These are phyloP conservation scores for Rhizopogon vulgaris DNA, from an alignment of 768 basidiomycete genomes.

Conservation along the genomic window DNA sequence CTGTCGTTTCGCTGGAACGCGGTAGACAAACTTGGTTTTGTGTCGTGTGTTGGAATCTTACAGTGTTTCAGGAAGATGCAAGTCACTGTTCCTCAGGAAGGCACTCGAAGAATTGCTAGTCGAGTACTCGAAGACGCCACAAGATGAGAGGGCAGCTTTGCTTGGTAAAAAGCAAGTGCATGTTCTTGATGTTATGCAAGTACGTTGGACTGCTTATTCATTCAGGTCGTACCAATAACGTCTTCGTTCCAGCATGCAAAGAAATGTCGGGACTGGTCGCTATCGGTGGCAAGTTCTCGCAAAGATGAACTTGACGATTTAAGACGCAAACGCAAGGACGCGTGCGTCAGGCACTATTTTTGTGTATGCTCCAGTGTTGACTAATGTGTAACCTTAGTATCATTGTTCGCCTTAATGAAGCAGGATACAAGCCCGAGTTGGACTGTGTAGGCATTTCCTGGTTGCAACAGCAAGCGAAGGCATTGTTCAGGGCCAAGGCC, in stretches of 20 bases:
- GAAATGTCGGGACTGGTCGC: background rate
- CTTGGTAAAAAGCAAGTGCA: background rate
- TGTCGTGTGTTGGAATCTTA: background rate
- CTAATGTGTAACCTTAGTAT: background rate
- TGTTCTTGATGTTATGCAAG: background rate
- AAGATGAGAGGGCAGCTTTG: background rate
- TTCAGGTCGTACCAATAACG: background rate
- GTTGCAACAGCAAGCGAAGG: background rate
- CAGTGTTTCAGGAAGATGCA: background rate
- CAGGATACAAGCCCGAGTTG: background rate
- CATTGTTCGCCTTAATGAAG: background rate
- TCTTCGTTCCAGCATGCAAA: background rate
- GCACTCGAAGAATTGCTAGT: background rate
- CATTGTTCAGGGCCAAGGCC: background rate
- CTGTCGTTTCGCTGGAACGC: background rate
- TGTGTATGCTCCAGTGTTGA: no score
- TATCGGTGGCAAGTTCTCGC: background rate
- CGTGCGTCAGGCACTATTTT: background rate
- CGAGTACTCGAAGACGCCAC: background rate
- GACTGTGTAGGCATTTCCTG: background rate
- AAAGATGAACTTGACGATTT: background rate
- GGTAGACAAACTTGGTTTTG: background rate
- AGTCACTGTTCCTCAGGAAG: background rate
- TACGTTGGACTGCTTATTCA: background rate
- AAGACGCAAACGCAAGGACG: background rate